Evolutionary conservation across 2,329 filamentous ascomycete species (phyloP), one percentile per base, ranked within the genome.

Genomic region (Phialocephala sp.): DNA sequence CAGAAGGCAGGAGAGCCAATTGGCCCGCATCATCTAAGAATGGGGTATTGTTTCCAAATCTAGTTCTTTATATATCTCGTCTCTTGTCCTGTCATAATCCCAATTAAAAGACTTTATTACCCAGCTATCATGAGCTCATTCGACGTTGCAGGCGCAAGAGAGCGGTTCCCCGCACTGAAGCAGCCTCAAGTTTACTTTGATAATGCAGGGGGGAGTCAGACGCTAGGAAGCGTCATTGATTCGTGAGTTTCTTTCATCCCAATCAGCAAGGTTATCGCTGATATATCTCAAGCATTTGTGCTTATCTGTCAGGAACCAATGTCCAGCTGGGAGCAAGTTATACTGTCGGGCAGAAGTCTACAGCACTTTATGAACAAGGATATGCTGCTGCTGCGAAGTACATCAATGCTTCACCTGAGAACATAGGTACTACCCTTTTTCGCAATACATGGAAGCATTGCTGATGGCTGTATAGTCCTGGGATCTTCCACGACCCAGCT

Each of bases 241-340:
- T 84, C 85, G 88, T 91, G 76, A 78, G 83, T 77, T 52, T 37
- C 3, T 24, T 54, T 11, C 5, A 27, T 32, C 32, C 18, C 20
- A n/a, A 45, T 56, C 5, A 55, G 45, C 14, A 55, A 27, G 24
- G 18, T 2, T 11, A 11, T 12, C 8, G 20, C 57, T 72, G 9
- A 70, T 8, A 35, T 32, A 41, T 56, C 37, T 1, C 22, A 76
- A 88, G 88, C 1, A 87, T 94, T 63, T 81, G 81, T 0, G 81
- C 87, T 27, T 93, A 94, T 71, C 82, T 93, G 9, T 80, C 83
- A 43, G 83, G 83, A 35, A 89, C 83, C 68, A 93, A 94, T 70
- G 91, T 93, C 50, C 91, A 94, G 75, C 84, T 93, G 0, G 91
- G 91, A 22, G 90, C 89, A 2, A 87, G 85, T 0, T 94, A 94